These are phyloP conservation scores for Calamus simplicifolius DNA, from an alignment of 176 grass and related monocot genomes.

Conservation along the genomic window DNA sequence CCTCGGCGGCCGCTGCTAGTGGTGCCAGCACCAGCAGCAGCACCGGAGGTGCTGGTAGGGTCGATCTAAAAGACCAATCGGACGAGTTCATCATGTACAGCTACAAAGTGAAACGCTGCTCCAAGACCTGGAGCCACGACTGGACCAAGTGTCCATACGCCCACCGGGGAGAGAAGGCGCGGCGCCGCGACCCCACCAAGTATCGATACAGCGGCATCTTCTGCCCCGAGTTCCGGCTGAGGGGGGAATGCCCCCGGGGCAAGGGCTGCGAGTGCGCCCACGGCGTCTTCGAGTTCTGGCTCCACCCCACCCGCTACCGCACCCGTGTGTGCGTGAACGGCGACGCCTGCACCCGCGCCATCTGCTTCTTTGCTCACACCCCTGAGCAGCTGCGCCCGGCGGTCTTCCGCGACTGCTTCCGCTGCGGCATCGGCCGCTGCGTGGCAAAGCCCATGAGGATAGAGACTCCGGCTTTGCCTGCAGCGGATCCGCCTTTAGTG, in stretches of 20 bases:
- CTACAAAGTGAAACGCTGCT: constrained; percentile 19
- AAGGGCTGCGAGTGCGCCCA: constrained; percentile 22
- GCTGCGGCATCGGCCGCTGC: background rate
- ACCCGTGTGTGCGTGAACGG: constrained; percentile 14
- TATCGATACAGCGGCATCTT: constrained; percentile 14
- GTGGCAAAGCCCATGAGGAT: too few relatives aligned
- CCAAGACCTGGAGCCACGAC: constrained; percentile 12
- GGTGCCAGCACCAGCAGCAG: background rate
- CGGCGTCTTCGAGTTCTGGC: constrained; percentile 33
- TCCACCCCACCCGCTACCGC: constrained; percentile 23
- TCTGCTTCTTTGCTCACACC: constrained; percentile 30
- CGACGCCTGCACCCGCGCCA: background rate
- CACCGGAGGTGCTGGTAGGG: background rate
- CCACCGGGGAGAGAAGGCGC: constrained; percentile 18
- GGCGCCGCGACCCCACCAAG: constrained; percentile 19
- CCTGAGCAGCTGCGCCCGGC: constrained; percentile 11
- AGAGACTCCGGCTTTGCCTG: too few relatives aligned
- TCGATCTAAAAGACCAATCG: background rate
- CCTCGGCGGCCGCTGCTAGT: too few relatives aligned
- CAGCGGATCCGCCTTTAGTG: too few relatives aligned
- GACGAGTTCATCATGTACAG: constrained; percentile 26
- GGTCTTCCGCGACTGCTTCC: background rate
- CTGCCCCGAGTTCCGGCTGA: constrained; percentile 21
- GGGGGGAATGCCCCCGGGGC: constrained; percentile 8
- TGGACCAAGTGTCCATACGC: constrained; percentile 12